Conservation (phyloP, 2,329 filamentous ascomycete species). For the Fusarium luffae region DNA sequence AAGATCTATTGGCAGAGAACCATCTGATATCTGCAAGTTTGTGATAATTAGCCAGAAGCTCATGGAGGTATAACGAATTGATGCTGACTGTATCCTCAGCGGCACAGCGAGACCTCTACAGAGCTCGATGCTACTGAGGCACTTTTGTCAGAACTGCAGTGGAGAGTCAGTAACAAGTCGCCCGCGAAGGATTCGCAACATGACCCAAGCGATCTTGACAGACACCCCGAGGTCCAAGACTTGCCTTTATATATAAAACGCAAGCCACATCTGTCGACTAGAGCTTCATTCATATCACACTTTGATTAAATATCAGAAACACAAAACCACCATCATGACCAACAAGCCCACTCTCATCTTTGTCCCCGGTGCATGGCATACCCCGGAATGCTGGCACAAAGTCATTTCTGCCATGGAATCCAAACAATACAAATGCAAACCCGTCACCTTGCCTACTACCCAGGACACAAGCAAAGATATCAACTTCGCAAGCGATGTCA, state of each 20-base stretch:
- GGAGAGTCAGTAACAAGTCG: neutral
- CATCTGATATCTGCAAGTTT: rapidly evolving
- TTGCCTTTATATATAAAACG: neutral
- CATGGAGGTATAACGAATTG: neutral
- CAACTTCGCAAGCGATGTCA: conserved; percentile 56
- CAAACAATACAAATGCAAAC: conserved; percentile 49
- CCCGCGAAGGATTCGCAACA: neutral
- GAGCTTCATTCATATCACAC: rapidly evolving
- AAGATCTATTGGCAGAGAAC: neutral
- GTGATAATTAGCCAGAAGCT: too few species aligned
- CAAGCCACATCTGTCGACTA: rapidly evolving
- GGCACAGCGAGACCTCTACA: neutral
- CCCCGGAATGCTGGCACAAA: conserved; percentile 51
- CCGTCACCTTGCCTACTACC: conserved; percentile 55
- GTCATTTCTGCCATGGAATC: conserved; percentile 49
- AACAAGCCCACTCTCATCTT: conserved; percentile 54
- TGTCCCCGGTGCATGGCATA: conserved; percentile 62
- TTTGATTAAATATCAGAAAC: neutral
- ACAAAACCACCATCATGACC: conserved; percentile 24
- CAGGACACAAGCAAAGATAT: conserved; percentile 45
- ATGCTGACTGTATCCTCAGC: neutral
- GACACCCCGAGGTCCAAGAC: neutral
- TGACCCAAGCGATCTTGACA: neutral
- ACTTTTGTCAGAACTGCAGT: neutral
- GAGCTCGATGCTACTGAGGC: too few species aligned